A percentile compares a stretch with the other conserved stretches of the same genome.
Evolutionary conservation across 148 eudicot species (phyloP).

Genomic region (Limonium bicolor): DNA sequence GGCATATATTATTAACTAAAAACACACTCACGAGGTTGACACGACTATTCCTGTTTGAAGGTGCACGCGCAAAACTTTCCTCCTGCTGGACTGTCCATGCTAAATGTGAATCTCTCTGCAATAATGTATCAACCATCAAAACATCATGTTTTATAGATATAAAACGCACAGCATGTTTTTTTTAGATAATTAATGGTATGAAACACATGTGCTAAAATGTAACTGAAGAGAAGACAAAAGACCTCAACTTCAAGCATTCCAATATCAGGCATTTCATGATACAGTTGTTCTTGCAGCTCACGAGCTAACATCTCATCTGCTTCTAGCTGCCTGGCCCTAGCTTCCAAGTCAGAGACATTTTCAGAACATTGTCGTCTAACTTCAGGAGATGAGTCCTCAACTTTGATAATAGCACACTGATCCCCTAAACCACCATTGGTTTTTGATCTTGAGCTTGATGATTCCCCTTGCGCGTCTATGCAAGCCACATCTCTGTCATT

Average conservation of each 20-base stretch:
- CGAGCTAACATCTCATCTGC: slow-evolving; percentile 87
- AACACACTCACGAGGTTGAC: slow-evolving; percentile 1
- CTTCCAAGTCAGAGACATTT: slow-evolving; percentile 27
- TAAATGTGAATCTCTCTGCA: slow-evolving; percentile 27
- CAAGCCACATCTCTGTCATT: slow-evolving; percentile 27
- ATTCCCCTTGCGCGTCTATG: slow-evolving; percentile 27
- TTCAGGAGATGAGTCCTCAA: slow-evolving; percentile 33
- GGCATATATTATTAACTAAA: too few species aligned
- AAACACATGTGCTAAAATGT: not conserved
- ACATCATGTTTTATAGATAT: not conserved
- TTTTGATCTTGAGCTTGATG: slow-evolving; percentile 22
- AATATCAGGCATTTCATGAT: slow-evolving; percentile 43
- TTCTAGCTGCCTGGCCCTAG: slow-evolving; percentile 51
- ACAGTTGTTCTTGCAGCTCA: slow-evolving; percentile 85
- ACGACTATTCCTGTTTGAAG: slow-evolving; percentile 17
- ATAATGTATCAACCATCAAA: slow-evolving; percentile 1
- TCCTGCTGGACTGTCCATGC: slow-evolving; percentile 28
- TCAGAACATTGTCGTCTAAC: slow-evolving; percentile 12
- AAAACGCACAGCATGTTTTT: not conserved
- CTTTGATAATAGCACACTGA: slow-evolving; percentile 19
- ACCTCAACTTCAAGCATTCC: slow-evolving; percentile 34
- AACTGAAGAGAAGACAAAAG: not conserved
- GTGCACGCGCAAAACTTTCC: slow-evolving; percentile 17
- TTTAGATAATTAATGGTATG: not conserved
- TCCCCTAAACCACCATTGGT: slow-evolving; percentile 10